Base-by-base conservation (phyloP, 768 basidiomycete species). In the Boletus vinaceobasis region DNA sequence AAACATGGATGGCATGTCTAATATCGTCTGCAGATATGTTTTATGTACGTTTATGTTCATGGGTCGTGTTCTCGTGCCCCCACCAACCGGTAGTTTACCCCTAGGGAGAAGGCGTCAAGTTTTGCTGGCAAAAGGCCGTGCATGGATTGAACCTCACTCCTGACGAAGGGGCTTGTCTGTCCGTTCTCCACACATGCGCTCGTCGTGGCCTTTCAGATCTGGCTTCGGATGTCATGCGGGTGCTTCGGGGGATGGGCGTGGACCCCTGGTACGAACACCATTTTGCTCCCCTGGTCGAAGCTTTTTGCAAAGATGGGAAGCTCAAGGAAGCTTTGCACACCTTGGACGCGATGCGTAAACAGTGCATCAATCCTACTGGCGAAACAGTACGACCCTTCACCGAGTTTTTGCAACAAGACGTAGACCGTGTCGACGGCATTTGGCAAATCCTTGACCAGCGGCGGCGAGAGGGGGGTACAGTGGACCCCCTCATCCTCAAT, bases 241-340 rank as follows among this genome's bases (percentile, higher is more conserved):
- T 79, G 7, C 73, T 95, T 37, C 77, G 80, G 43, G 48, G 57
- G 10, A 69, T 80, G 8, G 77, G 78, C 15, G 69, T 82, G 14
- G 65, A 74, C 43, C 77, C 80, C n/a, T 68, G 65, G 71, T 65
- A 77, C 62, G 92, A 93, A 65, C 72, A 87, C 63, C 93, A 95
- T 65, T 83, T 90, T 60, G 82, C 88, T 1, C 83, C 90, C 3
- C 71, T 93, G 21, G 73, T 94, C 31, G 88, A 93, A 64, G 84
- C 90, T 0, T 84, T 87, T 62, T 82, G 81, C 68, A 78, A 74
- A 14, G 77, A 75, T 27, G 74, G 75, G 1, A 75, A 82, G 40
- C 61, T 90, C 40, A 77, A 81, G 48, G 83, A 88, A 33, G 90
- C 88, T 0, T 70, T 94, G 47, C 65, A 74, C 33, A 75, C 80